Percentiles rank a stretch among this genome's conserved stretches.
phyloP scores from a whole-genome alignment of 192 early-diverging fungal genomes.

The Umbelopsis isabellina region DNA sequence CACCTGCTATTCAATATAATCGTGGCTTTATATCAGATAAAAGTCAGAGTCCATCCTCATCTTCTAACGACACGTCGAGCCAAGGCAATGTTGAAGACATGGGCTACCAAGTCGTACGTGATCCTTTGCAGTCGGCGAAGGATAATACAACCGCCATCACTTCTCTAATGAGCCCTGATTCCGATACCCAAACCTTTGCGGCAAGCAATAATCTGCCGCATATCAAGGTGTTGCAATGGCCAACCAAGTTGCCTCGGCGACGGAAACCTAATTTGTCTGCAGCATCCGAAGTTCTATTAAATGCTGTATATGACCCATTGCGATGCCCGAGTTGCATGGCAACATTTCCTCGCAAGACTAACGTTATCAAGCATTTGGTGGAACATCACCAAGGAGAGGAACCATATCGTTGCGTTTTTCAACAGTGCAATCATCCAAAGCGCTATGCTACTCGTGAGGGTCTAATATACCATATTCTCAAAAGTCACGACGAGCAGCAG shows the following conservation, averaged over 20 bases:
- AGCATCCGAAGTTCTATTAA: constrained; percentile 22
- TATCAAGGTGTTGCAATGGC: constrained; percentile 12
- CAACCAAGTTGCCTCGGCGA: background rate
- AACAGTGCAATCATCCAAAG: constrained; percentile 33
- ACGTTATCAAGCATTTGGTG: constrained; percentile 38
- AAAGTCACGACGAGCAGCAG: constrained; percentile 28
- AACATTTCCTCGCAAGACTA: constrained; percentile 33
- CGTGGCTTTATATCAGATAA: background rate
- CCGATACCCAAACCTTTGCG: constrained; percentile 10
- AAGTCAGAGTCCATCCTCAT: background rate
- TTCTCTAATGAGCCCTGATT: background rate
- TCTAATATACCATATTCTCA: constrained; percentile 39
- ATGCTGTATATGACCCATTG: constrained; percentile 31
- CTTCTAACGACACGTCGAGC: too few relatives aligned
- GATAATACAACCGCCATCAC: background rate
- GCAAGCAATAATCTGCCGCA: constrained; percentile 8
- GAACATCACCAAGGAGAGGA: constrained; percentile 32
- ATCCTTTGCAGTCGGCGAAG: too few relatives aligned
- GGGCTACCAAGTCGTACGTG: too few relatives aligned
- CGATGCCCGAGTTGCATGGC: constrained; percentile 34
- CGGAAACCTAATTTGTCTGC: constrained; percentile 20
- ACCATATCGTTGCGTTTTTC: constrained; percentile 35
- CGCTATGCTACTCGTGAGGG: constrained; percentile 43
- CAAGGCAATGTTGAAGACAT: too few relatives aligned
- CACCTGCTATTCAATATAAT: background rate